Base-by-base conservation (phyloP, 139 green algal genomes). In the Deuterostichococcus epilithicus region DNA sequence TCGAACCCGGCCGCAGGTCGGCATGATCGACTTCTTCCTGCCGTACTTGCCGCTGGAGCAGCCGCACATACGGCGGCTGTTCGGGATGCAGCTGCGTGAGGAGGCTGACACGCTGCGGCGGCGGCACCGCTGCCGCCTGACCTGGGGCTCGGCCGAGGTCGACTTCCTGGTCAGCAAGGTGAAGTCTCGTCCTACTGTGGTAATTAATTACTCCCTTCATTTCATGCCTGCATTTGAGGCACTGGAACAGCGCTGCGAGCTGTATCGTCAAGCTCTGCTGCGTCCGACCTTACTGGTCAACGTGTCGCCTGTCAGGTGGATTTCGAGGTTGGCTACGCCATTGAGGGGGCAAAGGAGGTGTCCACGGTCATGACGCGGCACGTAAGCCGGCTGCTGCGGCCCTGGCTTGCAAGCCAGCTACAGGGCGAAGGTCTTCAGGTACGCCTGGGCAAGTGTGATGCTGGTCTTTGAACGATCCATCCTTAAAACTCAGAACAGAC, bases 41-140 rank as follows among this genome's bases (percentile, higher is more conserved):
- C 91, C 91, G 23, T 96, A 91, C 80, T 85, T 95, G 42, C 90
- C 91, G 20, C 80, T 96, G 81, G 77, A 92, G 78, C 68, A 67
- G 1, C 36, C 35, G 35, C 82, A 93, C 73, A 67, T 94, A 6
- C 32, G 42, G 33, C 38, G 83, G 28, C 75, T 95, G 67, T 82
- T 94, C 73, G 66, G 52, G 22, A 78, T 83, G 75, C 66, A 58
- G 28, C 73, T 95, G 44, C 18, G 15, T 1, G 72, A 87, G 45
- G 47, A 72, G 6, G 65, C 20, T 2, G 37, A 42, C n/a, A n/a
- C 76, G 59, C 66, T 86, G 77, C 42, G 33, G 10, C 8, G 58
- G 18, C 47, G 25, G 32, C 79, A 80, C 30, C 42, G 35, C 30
- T 44, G 36, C 58, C 68, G 44, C 0, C 70, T 92, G 72, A 63